phyloP scores from a whole-genome alignment of 2,329 filamentous ascomycete genomes.

The Corinectria fuckeliana region DNA sequence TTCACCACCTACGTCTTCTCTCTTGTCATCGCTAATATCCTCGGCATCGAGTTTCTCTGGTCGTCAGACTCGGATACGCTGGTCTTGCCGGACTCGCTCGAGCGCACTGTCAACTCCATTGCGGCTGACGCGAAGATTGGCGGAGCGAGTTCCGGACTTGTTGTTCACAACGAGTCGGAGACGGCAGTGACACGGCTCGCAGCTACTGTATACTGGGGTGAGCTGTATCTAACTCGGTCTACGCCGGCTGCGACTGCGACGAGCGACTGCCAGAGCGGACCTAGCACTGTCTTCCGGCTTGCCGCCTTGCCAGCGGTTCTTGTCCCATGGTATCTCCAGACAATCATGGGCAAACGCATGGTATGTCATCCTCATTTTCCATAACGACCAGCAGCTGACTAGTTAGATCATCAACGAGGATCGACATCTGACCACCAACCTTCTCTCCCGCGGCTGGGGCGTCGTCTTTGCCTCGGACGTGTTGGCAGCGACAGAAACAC shows the following conservation, averaged over 20 bases:
- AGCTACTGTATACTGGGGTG: slow-evolving; percentile 35
- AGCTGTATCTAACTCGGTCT: slow-evolving; percentile 35
- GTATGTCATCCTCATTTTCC: not conserved
- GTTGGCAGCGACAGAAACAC: slow-evolving; percentile 32
- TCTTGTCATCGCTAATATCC: slow-evolving; percentile 31
- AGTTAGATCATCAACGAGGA: slow-evolving; percentile 36
- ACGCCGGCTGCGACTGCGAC: slow-evolving; percentile 31
- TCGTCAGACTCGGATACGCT: slow-evolving; percentile 36
- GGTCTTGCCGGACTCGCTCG: slow-evolving; percentile 27
- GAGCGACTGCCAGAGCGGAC: slow-evolving; percentile 36
- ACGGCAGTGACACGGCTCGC: slow-evolving; percentile 29
- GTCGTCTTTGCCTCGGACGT: slow-evolving; percentile 39
- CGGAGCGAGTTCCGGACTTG: slow-evolving; percentile 34
- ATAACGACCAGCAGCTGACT: not conserved
- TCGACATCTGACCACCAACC: slow-evolving; percentile 36
- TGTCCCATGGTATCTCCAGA: slow-evolving; percentile 36
- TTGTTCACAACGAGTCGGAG: slow-evolving; percentile 33
- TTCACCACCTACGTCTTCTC: slow-evolving; percentile 36
- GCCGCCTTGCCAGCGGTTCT: slow-evolving; percentile 32
- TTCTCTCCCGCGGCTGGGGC: slow-evolving; percentile 37
- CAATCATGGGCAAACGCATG: slow-evolving; percentile 34
- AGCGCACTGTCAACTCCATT: slow-evolving; percentile 29
- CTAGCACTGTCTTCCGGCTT: slow-evolving; percentile 33
- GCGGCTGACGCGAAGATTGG: slow-evolving; percentile 28
- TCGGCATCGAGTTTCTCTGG: slow-evolving; percentile 37